Base-by-base conservation (phyloP, 306 rosid species). In the Cucumis hystrix region DNA sequence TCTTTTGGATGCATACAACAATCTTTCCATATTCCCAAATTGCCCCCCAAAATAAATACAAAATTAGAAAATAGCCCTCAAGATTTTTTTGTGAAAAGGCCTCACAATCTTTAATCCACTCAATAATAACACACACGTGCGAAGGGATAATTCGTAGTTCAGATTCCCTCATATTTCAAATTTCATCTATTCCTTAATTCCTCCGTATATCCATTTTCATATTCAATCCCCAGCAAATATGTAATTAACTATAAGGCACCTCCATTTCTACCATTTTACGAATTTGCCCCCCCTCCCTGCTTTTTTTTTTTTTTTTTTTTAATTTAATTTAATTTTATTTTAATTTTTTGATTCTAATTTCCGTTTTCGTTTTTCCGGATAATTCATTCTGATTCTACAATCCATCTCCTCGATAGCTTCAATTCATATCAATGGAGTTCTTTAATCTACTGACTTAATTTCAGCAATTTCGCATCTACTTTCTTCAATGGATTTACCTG, bases 401-500 rank as follows among this genome's bases (percentile, higher is more conserved):
- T 47, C 21, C 20, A 77, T 62, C 74, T 82, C 63, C 45, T 10
- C 79, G 71, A 20, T 60, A 65, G 74, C 76, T 67, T 28, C 56
- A 7, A 13, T 66, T 56, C 55, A 3, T 16, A 68, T 60, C 77
- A 85, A 93, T 93, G 98, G 90, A 87, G 62, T 39, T 76, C 80
- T 84, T 84, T 82, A 83, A 85, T 82, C 87, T n/a, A 74, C 84
- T 77, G 58, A 59, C 57, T 63, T 93, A 86, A 67, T 51, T 20
- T 79, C 51, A 39, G 21, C 4, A 33, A 63, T 78, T 77, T 4
- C 41, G 37, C 63, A 49, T 18, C 35, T 15, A 25, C 43, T 35
- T 75, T 7, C 18, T 40, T 83, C 17, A 21, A 93, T 93, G 98
- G 87, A 79, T 83, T 79, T 87, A 72, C 58, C 89, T 6, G 88